Evolutionary conservation across 1,284 basidiomycete genomes (phyloP).

Genomic region (Porogramme epimiltina): DNA sequence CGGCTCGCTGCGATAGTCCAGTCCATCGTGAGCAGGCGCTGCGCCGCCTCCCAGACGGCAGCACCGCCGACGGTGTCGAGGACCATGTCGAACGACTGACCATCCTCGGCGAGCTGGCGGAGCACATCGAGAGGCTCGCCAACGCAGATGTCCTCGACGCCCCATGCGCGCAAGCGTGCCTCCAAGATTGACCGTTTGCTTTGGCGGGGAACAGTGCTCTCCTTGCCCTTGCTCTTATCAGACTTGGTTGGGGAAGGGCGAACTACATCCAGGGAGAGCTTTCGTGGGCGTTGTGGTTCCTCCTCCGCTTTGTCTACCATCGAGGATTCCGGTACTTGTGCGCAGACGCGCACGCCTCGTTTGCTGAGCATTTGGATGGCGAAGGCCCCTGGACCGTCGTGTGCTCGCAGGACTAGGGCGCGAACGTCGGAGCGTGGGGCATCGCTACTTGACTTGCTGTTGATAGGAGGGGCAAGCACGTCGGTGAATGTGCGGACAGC

Average conservation of each 20-base stretch:
- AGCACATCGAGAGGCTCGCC: conserved; percentile 58
- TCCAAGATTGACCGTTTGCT: conserved; percentile 42
- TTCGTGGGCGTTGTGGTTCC: conserved; percentile 9
- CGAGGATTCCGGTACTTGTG: conserved; percentile 59
- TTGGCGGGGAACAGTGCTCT: neutral
- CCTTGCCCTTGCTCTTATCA: conserved; percentile 17
- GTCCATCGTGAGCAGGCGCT: conserved; percentile 50
- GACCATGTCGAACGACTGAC: conserved; percentile 73
- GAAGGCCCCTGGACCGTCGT: conserved; percentile 76
- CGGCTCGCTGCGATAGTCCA: conserved; percentile 18
- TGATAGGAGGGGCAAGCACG: conserved; percentile 23
- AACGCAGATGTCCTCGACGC: conserved; percentile 67
- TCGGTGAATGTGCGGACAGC: conserved; percentile 63
- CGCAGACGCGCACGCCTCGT: conserved; percentile 66
- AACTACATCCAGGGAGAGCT: conserved; percentile 9
- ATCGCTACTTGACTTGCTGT: conserved; percentile 8
- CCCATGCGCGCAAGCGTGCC: conserved; percentile 59
- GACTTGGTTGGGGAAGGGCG: conserved; percentile 9
- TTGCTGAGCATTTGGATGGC: conserved; percentile 72
- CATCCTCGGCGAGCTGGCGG: conserved; percentile 52
- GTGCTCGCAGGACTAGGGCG: conserved; percentile 73
- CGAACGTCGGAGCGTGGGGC: conserved; percentile 26
- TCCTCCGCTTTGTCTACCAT: conserved; percentile 24
- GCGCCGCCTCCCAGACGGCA: conserved; percentile 73
- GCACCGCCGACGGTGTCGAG: conserved; percentile 82